Evolutionary conservation across 352 stramenopile species (phyloP).

Genomic region (Phytophthora pseudosyringae): DNA sequence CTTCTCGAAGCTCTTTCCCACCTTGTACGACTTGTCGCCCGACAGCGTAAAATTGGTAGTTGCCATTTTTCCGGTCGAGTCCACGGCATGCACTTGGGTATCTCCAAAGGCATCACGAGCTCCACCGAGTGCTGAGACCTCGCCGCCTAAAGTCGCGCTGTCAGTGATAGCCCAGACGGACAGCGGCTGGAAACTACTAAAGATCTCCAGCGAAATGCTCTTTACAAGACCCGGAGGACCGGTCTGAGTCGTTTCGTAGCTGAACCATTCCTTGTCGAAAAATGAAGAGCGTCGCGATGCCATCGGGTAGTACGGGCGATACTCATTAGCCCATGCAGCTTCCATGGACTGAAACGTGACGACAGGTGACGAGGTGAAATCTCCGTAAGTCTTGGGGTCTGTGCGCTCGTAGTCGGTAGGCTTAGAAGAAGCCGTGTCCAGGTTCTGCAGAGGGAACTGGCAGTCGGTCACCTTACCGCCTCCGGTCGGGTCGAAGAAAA

Average conservation of each 20-base stretch:
- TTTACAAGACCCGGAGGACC: slow-evolving; percentile 54
- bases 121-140: slow-evolving; percentile 39
- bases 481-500: slow-evolving; percentile 78
- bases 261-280: slow-evolving; percentile 89
- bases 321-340: slow-evolving; percentile 57
- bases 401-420: slow-evolving; percentile 50
- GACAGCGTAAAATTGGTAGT: slow-evolving; percentile 38
- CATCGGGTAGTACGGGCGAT: slow-evolving; percentile 91
- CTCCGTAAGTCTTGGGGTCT: slow-evolving; percentile 53
- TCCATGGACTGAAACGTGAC: slow-evolving; percentile 77
- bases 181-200: slow-evolving; percentile 75
- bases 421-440: slow-evolving; percentile 49
- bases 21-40: slow-evolving; percentile 49
- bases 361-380: slow-evolving; percentile 50
- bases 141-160: slow-evolving; percentile 20
- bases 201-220: slow-evolving; percentile 62
- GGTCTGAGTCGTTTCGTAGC: slow-evolving; percentile 59
- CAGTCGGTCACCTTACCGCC: slow-evolving; percentile 82
- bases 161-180: slow-evolving; percentile 80
- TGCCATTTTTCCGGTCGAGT: slow-evolving; percentile 40
- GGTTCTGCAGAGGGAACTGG: slow-evolving; percentile 84
- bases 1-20: slow-evolving; percentile 58
- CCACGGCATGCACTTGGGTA: slow-evolving; percentile 43
- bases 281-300: slow-evolving; percentile 84
- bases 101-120: slow-evolving; percentile 51